A percentile compares a stretch with the other conserved stretches of the same genome.
phyloP scores from a whole-genome alignment of 768 basidiomycete genomes.

The Suillus decipiens region DNA sequence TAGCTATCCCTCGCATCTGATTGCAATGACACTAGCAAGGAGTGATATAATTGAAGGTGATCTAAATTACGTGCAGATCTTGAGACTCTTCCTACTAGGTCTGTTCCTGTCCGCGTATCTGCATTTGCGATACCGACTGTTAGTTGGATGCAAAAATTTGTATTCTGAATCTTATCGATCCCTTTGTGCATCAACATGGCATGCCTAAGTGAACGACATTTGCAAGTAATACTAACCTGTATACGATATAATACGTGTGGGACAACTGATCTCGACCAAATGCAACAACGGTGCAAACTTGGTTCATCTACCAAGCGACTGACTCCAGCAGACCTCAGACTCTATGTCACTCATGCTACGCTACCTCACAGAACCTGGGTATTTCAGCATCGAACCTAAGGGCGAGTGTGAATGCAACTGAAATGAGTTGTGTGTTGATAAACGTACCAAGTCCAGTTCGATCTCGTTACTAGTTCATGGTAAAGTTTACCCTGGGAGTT shows the following conservation, averaged over 20 bases:
- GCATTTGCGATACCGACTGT: not conserved
- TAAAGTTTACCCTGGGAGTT: slow-evolving; percentile 8
- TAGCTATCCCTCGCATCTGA: slow-evolving; percentile 15
- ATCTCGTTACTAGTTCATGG: slow-evolving; percentile 3
- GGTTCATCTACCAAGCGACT: not conserved
- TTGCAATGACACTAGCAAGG: slow-evolving; percentile 3
- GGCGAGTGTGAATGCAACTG: not conserved
- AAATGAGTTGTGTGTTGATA: not conserved
- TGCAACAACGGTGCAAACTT: not conserved
- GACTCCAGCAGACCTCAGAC: not conserved
- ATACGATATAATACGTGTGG: not conserved
- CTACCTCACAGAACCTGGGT: slow-evolving; percentile 9
- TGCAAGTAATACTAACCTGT: not conserved
- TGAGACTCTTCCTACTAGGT: slow-evolving; percentile 15
- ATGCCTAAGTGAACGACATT: not conserved
- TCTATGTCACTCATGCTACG: not conserved
- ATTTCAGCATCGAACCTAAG: slow-evolving; percentile 27
- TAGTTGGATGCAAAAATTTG: not conserved
- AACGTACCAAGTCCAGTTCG: slow-evolving; percentile 26
- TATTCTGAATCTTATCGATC: not conserved
- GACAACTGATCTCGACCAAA: not conserved
- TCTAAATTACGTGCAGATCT: not conserved
- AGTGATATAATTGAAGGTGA: not conserved
- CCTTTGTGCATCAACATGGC: not conserved
- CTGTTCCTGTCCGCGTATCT: not conserved